Evolutionary conservation across 2,329 filamentous ascomycete species (phyloP), one percentile per base, ranked within the genome.

Genomic region (Cladosporium cucumerinum): DNA sequence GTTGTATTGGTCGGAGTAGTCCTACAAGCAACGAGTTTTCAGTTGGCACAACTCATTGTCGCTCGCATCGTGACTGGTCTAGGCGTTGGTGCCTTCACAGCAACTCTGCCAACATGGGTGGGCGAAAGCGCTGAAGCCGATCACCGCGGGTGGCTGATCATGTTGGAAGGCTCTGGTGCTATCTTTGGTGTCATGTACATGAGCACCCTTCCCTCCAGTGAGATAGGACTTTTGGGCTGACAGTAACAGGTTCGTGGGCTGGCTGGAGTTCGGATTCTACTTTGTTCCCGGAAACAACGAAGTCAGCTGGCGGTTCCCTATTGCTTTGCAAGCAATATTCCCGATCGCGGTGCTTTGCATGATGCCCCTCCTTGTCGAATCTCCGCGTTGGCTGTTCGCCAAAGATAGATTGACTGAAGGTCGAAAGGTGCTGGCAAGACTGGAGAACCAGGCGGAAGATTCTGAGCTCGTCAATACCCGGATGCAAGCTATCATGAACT

Each of bases 11-110:
- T 80, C 12, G 79, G 79, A 14, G 75, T 77, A 1, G 71, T 78
- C 30, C 75, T 81, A 5, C 78, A 80, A 57, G 68, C 77, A 14
- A 72, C 74, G 8, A 57, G 73, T 1, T 76, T 75, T 18, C 76
- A 78, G 0, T 60, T 74, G 1, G 78, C 81, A 14, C 82, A 84
- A 66, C 82, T 84, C 71, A 82, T 84, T 65, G 72, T 84, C 57
- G 82, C 82, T 14, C 78, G 82, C 57, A 78, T 81, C 18, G 77
- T 84, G 55, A 84, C 82, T 36, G 82, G 82, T 64, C 72, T 84
- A 58, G 83, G 82, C 12, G 82, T 83, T n/a, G 73, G 71, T 3
- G 66, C 68, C 21, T 70, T 69, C 49, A 69, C 68, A 2, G 68
- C 70, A 2, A 71, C 68, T 5, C 51, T 70, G 76, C 80, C 80